phyloP scores from a whole-genome alignment of 2,329 filamentous ascomycete species.

The Aspergillus sclerotialis region DNA sequence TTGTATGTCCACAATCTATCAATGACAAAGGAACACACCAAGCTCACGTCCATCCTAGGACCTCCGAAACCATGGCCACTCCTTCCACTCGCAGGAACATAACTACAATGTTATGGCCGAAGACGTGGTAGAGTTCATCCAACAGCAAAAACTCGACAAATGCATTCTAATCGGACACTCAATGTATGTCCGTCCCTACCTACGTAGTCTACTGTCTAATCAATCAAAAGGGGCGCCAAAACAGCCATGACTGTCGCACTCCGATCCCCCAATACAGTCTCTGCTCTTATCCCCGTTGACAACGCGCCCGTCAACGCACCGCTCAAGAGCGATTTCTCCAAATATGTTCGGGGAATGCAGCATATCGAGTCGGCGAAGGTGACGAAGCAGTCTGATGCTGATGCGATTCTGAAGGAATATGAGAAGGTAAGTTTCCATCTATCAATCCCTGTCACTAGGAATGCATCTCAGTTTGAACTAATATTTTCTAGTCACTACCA shows the following conservation, averaged over 20 bases:
- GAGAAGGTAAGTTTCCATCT: constrained; percentile 50
- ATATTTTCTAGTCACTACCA: constrained; percentile 54
- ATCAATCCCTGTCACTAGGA: no score
- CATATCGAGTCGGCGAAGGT: constrained; percentile 64
- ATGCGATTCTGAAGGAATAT: constrained; percentile 67
- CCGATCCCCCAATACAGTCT: constrained; percentile 58
- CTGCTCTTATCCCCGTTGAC: constrained; percentile 74
- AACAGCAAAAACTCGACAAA: constrained; percentile 60
- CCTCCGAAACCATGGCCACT: constrained; percentile 87
- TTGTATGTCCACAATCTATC: constrained; percentile 40
- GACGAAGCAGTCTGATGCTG: constrained; percentile 67
- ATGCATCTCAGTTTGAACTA: no score
- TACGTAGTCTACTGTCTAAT: not conserved
- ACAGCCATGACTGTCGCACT: constrained; percentile 83
- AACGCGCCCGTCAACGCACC: constrained; percentile 82
- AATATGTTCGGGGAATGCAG: constrained; percentile 79
- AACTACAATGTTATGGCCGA: constrained; percentile 77
- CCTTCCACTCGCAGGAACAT: constrained; percentile 67
- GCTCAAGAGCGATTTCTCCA: constrained; percentile 66
- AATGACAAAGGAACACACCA: not conserved
- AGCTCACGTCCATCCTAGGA: constrained; percentile 50
- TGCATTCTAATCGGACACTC: constrained; percentile 85
- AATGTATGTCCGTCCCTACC: constrained; percentile 53
- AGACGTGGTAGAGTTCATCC: constrained; percentile 74
- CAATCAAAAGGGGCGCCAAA: constrained; percentile 67